Evolutionary conservation across 257 asterid species (phyloP), one percentile per base, ranked within the genome.

Genomic region (Nicotiana knightiana): DNA sequence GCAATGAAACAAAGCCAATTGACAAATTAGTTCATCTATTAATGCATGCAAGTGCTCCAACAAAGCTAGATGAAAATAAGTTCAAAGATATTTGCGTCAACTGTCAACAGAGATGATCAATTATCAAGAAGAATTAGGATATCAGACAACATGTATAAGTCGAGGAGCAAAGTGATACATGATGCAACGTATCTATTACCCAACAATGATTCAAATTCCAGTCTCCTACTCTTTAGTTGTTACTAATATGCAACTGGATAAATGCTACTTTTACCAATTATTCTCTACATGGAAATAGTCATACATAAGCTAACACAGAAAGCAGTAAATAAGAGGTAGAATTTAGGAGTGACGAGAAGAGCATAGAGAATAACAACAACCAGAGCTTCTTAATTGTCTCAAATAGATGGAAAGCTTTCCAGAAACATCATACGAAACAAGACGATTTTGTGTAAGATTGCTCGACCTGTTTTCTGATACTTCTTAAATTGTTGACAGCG

Each of bases 1-100:
- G 77, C 17, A 85, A 85, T 24, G 30, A 58, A 66, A 53, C 62
- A 68, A 55, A 75, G 82, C 58, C 33, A 84, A 68, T 58, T 30
- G 79, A 28, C 16, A 39, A 12, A 62, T 87, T 81, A 85, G 82
- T 32, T 64, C 80, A 37, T 55, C 77, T 35, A 76, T 17, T 24
- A 59, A 71, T 15, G 26, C 77, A 84, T 65, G 77, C 81, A 28
- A 67, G 33, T 21, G 2, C 13, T 6, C 43, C 26, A 66, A 51
- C 11, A 21, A 39, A 5, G 21, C 24, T 48, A 32, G 83, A 81
- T 21, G 37, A 8, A 21, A 17, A 71, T 21, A 43, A 16, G 7
- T 43, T n/a, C 59, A 21, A 12, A 71, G 37, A 46, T 71, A 46
- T 21, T 71, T 12, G 18, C 13, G 24, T 71, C 48, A 71, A 46